Evolutionary conservation across 1,139 yeast species (phyloP).

Genomic region (Blastobotrys arbuscula): DNA sequence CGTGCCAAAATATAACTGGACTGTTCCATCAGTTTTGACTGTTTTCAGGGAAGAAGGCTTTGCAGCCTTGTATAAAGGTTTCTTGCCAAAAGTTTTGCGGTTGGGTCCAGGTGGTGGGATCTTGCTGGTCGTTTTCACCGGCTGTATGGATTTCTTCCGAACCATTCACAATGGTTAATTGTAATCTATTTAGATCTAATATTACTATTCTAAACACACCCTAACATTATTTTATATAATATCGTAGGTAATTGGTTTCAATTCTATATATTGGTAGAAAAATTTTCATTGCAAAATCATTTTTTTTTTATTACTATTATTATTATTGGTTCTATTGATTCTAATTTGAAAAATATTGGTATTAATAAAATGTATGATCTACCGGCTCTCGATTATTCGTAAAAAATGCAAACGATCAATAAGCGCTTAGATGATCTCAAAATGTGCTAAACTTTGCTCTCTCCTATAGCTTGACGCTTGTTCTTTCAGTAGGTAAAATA

Average conservation of each 20-base stretch:
- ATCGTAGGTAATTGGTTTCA: no score
- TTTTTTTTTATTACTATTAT: no score
- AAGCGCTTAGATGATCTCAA: conserved; percentile 55
- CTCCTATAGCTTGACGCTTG: conserved; percentile 65
- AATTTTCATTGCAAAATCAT: no score
- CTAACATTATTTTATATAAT: no score
- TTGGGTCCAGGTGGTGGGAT: conserved; percentile 99
- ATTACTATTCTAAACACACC: not conserved
- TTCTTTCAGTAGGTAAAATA: conserved; percentile 34
- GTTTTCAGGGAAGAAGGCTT: conserved; percentile 86
- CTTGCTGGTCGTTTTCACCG: conserved; percentile 87
- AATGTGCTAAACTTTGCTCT: conserved; percentile 40
- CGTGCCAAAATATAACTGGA: conserved; percentile 81
- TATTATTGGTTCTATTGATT: not conserved
- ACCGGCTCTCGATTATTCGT: conserved; percentile 52
- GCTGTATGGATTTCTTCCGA: conserved; percentile 92
- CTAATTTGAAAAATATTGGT: not conserved
- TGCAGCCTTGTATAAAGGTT: conserved; percentile 76
- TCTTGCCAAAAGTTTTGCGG: conserved; percentile 94
- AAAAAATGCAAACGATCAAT: conserved; percentile 34
- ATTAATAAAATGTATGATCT: conserved; percentile 43
- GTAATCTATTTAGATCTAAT: not conserved
- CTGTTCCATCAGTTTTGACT: conserved; percentile 69
- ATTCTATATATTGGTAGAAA: no score
- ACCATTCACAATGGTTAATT: conserved; percentile 38